phyloP scores from a whole-genome alignment of 1,284 basidiomycete genomes.

The Violaceomyces palustris region DNA sequence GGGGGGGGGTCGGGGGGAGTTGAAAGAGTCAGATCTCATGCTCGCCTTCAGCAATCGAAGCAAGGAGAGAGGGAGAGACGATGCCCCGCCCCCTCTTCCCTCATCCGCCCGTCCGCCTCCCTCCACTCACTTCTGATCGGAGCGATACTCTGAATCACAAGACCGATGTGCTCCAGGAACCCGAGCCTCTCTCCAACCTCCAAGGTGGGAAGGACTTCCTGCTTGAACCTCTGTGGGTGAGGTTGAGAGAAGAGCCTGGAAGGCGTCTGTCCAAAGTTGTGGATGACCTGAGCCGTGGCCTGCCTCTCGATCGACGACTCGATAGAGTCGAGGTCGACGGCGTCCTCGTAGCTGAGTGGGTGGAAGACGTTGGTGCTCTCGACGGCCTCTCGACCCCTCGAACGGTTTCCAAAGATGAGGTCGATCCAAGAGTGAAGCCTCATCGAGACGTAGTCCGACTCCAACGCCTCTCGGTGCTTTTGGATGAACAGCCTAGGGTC shows the following conservation, averaged over 20 bases:
- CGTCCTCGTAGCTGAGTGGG: conserved; percentile 81
- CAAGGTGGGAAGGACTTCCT: conserved; percentile 2
- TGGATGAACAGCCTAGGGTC: conserved; percentile 80
- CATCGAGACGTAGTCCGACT: conserved; percentile 81
- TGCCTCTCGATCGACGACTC: conserved; percentile 80
- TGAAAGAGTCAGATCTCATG: no score
- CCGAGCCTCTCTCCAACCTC: conserved; percentile 58
- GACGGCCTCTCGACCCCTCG: conserved; percentile 41
- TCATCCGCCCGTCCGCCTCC: no score
- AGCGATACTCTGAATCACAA: conserved; percentile 47
- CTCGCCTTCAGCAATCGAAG: no score
- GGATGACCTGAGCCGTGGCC: conserved; percentile 88
- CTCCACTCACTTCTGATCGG: conserved; percentile 26
- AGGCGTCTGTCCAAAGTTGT: conserved; percentile 63
- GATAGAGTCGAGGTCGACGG: conserved; percentile 61
- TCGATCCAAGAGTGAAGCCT: conserved; percentile 88
- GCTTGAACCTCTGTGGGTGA: conserved; percentile 67
- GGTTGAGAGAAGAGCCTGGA: conserved; percentile 70
- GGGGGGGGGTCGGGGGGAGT: conserved; percentile 15
- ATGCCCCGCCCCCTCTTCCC: no score
- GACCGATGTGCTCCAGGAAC: conserved; percentile 66
- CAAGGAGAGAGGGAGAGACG: no score
- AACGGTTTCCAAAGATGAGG: conserved; percentile 56
- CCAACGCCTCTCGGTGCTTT: conserved; percentile 77
- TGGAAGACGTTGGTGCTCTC: conserved; percentile 82